Evolutionary conservation across 495 filamentous ascomycete genomes (phyloP).

Genomic region (Pyrenula massariospora): DNA sequence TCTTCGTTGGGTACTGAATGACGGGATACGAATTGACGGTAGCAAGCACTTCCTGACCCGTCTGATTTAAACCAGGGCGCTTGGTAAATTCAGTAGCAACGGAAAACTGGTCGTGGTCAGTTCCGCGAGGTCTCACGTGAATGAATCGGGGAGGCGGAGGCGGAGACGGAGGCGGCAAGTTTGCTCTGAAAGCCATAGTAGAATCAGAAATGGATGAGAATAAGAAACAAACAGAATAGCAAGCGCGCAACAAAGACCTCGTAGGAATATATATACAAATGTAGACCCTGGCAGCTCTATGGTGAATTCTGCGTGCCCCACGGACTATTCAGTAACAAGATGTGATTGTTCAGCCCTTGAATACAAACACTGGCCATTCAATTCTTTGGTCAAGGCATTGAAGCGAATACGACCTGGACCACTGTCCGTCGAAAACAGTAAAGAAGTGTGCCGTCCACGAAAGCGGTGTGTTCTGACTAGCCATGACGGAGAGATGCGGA

Average conservation of each 20-base stretch:
- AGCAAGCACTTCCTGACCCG: constrained; percentile 46
- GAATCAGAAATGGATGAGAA: neutral
- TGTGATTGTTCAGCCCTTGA: too few species aligned
- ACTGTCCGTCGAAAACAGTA: too few species aligned
- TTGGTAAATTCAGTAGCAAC: constrained; percentile 17
- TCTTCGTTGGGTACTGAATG: constrained; percentile 30
- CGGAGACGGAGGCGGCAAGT: neutral
- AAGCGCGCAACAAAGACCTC: constrained; percentile 5
- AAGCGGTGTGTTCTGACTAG: too few species aligned
- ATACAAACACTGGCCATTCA: too few species aligned
- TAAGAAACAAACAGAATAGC: neutral
- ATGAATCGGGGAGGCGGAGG: neutral
- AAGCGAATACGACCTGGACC: too few species aligned
- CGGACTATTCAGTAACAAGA: too few species aligned
- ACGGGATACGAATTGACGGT: constrained; percentile 67
- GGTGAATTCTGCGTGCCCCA: too few species aligned
- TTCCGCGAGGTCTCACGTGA: neutral
- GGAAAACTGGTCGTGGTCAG: constrained; percentile 8
- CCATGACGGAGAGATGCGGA: too few species aligned
- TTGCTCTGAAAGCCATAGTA: neutral
- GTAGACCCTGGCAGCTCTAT: neutral
- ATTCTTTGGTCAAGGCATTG: too few species aligned
- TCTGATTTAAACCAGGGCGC: constrained; percentile 41
- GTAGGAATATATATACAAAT: constrained; percentile 8
- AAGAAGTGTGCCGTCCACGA: too few species aligned